A percentile compares a stretch with the other conserved stretches of the same genome.
These are phyloP conservation scores for Lumnitzera racemosa DNA, from an alignment of 345 rosid genomes.

Conservation along the genomic window DNA sequence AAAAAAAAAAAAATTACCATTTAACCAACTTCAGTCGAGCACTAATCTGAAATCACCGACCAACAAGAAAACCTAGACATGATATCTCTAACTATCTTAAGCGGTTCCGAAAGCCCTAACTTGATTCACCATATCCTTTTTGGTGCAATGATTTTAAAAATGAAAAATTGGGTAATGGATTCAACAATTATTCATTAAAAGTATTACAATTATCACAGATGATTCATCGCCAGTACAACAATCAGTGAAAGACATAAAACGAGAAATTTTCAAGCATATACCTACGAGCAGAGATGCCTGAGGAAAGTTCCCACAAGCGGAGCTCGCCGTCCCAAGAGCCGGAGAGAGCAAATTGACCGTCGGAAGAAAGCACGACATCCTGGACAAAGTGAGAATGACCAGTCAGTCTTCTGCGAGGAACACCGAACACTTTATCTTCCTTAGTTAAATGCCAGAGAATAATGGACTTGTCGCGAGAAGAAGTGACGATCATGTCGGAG, in stretches of 20 bases:
- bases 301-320: conserved; percentile 47
- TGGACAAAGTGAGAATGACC: conserved; percentile 94
- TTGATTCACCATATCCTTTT: too few relatives aligned
- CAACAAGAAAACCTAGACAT: too few relatives aligned
- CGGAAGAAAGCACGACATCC: conserved; percentile 95
- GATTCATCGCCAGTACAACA: neutral
- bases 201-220: neutral
- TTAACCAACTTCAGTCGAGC: too few relatives aligned
- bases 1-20: too few relatives aligned
- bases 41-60: too few relatives aligned
- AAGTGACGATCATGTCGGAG: conserved; percentile 78
- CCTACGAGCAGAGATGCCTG: conserved; percentile 42
- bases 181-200: too few relatives aligned
- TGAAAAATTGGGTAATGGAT: too few relatives aligned
- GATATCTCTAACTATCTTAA: too few relatives aligned
- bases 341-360: conserved; percentile 53
- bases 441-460: conserved; percentile 83
- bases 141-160: too few relatives aligned
- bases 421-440: conserved; percentile 81
- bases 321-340: conserved; percentile 58
- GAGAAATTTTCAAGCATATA: neutral
- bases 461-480: conserved; percentile 97
- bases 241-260: neutral
- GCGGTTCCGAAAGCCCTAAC: too few relatives aligned
- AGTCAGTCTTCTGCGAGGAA: conserved; percentile 79